phyloP scores from a whole-genome alignment of 2,329 filamentous ascomycete genomes.

The Aspergillus sp. region DNA sequence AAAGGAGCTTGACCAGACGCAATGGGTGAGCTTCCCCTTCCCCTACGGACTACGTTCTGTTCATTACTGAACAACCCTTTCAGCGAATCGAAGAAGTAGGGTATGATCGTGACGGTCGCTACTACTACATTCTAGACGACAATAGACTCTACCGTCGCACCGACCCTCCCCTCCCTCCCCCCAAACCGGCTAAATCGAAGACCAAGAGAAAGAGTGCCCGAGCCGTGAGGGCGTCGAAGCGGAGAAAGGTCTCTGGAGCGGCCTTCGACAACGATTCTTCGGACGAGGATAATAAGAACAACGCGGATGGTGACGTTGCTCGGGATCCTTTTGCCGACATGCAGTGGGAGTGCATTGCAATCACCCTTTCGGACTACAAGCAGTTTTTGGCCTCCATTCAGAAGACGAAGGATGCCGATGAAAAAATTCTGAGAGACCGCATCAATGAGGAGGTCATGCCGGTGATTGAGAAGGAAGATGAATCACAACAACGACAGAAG shows the following conservation, averaged over 20 bases:
- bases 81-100: slow-evolving; percentile 57
- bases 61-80: slow-evolving; percentile 11
- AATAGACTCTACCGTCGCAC: slow-evolving; percentile 87
- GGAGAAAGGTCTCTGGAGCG: slow-evolving; percentile 55
- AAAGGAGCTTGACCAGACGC: slow-evolving; percentile 74
- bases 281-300: slow-evolving; percentile 46
- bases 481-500: slow-evolving; percentile 67
- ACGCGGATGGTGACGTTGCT: slow-evolving; percentile 29
- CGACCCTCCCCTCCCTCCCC: slow-evolving; percentile 65
- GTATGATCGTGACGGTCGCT: slow-evolving; percentile 83
- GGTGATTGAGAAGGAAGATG: slow-evolving; percentile 74
- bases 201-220: slow-evolving; percentile 65
- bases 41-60: neutral
- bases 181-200: slow-evolving; percentile 61
- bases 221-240: slow-evolving; percentile 68
- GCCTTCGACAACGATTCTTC: slow-evolving; percentile 40
- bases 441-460: slow-evolving; percentile 79
- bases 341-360: slow-evolving; percentile 88
- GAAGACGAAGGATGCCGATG: slow-evolving; percentile 78
- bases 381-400: slow-evolving; percentile 68
- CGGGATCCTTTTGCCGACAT: slow-evolving; percentile 71
- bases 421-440: slow-evolving; percentile 71
- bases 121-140: slow-evolving; percentile 89
- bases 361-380: slow-evolving; percentile 75
- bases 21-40: slow-evolving; percentile 65